These are phyloP conservation scores for Suillus hirtellus DNA, from an alignment of 768 basidiomycete genomes.

Conservation along the genomic window DNA sequence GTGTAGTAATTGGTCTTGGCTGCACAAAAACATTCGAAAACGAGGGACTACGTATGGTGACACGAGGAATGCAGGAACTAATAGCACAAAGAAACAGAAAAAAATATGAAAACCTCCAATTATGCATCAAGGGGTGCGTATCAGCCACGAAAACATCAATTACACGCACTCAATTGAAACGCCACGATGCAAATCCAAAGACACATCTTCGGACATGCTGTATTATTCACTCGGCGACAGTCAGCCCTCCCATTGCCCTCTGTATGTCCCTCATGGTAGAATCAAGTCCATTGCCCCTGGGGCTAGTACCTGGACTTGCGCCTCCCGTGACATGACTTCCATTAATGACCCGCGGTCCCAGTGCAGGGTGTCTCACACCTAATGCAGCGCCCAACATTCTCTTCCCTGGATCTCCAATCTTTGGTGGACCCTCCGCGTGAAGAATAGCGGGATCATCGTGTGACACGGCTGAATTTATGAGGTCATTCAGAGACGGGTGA, in stretches of 20 bases:
- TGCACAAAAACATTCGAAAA: slow-evolving; percentile 22
- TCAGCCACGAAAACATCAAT: slow-evolving; percentile 23
- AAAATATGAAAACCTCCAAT: slow-evolving; percentile 22
- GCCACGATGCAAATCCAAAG: neutral
- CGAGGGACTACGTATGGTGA: slow-evolving; percentile 27
- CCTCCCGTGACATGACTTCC: slow-evolving; percentile 37
- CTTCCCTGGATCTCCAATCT: slow-evolving; percentile 87
- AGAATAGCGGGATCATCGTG: slow-evolving; percentile 70
- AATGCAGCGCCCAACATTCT: slow-evolving; percentile 87
- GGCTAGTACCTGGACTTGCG: slow-evolving; percentile 26
- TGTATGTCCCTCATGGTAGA: slow-evolving; percentile 67
- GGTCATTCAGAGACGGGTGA: slow-evolving; percentile 82
- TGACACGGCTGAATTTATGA: slow-evolving; percentile 72
- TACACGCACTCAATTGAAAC: slow-evolving; percentile 19
- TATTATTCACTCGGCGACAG: slow-evolving; percentile 63
- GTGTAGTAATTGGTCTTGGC: slow-evolving; percentile 22
- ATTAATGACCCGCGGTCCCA: slow-evolving; percentile 59
- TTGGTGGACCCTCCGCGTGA: slow-evolving; percentile 54
- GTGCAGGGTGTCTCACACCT: slow-evolving; percentile 77
- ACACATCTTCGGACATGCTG: slow-evolving; percentile 5
- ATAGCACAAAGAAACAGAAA: slow-evolving; percentile 15
- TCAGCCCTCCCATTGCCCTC: slow-evolving; percentile 73
- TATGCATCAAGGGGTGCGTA: slow-evolving; percentile 23
- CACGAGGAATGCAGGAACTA: slow-evolving; percentile 15
- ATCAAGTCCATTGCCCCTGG: slow-evolving; percentile 43